A percentile compares a stretch with the other conserved stretches of the same genome.
phyloP scores from a whole-genome alignment of 257 asterid species.

The Petunia axillaris region DNA sequence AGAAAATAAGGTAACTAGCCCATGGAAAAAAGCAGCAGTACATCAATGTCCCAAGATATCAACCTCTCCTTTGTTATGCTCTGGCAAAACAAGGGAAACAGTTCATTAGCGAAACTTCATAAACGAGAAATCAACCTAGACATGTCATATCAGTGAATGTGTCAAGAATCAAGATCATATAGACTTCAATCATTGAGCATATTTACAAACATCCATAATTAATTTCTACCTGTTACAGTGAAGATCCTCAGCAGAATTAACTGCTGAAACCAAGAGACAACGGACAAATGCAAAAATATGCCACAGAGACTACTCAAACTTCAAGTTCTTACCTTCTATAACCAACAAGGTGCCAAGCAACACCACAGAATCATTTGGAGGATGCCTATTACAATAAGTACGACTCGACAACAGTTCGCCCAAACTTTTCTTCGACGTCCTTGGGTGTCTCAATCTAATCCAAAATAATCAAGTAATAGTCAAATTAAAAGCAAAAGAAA shows the following conservation, averaged over 20 bases:
- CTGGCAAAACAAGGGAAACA: constrained; percentile 10
- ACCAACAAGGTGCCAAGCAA: not conserved
- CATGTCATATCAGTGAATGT: not conserved
- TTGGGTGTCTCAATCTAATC: constrained; percentile 82
- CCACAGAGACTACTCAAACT: not conserved
- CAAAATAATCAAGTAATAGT: constrained; percentile 24
- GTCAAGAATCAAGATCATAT: not conserved
- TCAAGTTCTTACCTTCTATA: constrained; percentile 22
- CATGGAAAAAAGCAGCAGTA: not conserved
- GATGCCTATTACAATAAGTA: constrained; percentile 55
- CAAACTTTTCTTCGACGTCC: constrained; percentile 88
- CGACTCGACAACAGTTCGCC: constrained; percentile 86
- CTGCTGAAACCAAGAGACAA: not conserved
- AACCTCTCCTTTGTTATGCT: not conserved
- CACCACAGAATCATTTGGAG: not conserved
- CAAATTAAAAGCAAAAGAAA: constrained; percentile 21
- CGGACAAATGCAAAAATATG: not conserved
- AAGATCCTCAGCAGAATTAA: not conserved
- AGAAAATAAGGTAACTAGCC: constrained; percentile 2
- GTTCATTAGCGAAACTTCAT: not conserved
- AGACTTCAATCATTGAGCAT: not conserved
- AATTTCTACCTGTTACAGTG: not conserved
- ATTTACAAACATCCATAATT: not conserved
- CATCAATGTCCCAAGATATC: not conserved
- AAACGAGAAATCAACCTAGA: not conserved